A percentile compares a stretch with the other conserved stretches of the same genome.
Conservation (phyloP, 345 rosid species). For the Acer saccharum region DNA sequence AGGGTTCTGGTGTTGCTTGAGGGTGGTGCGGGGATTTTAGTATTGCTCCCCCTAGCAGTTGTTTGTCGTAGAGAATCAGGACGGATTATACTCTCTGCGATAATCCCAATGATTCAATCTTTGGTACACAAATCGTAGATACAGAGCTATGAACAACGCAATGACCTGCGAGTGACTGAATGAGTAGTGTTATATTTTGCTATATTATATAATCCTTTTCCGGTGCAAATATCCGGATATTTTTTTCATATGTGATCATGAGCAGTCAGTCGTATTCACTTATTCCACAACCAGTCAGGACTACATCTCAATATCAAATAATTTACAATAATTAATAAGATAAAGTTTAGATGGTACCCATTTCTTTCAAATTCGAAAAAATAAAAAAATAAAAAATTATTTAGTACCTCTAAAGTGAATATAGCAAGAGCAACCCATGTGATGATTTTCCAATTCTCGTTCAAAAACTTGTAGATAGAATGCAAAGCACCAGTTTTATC, state of each 20-base stretch:
- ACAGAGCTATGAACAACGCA: neutral
- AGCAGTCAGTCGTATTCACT: too few relatives aligned
- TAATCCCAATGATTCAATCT: neutral
- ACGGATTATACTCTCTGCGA: neutral
- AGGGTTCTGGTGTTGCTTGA: too few relatives aligned
- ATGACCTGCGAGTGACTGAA: neutral
- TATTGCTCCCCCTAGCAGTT: neutral
- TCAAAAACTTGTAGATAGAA: neutral
- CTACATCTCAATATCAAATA: too few relatives aligned
- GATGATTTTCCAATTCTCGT: neutral
- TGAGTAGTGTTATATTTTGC: too few relatives aligned
- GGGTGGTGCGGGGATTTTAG: neutral
- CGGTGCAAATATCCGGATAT: too few relatives aligned
- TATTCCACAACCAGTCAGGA: neutral
- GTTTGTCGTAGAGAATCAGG: neutral
- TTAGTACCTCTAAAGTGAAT: neutral
- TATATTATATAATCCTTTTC: too few relatives aligned
- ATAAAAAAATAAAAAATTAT: too few relatives aligned
- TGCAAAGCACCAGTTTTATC: neutral
- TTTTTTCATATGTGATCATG: too few relatives aligned
- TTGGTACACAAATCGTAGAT: neutral
- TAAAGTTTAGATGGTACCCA: neutral
- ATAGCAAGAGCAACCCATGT: constrained; percentile 4
- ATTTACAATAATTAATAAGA: too few relatives aligned
- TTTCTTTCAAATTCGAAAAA: too few relatives aligned